Evolutionary conservation across 441 rosid genomes (phyloP).

Genomic region (Omphalea diandra): DNA sequence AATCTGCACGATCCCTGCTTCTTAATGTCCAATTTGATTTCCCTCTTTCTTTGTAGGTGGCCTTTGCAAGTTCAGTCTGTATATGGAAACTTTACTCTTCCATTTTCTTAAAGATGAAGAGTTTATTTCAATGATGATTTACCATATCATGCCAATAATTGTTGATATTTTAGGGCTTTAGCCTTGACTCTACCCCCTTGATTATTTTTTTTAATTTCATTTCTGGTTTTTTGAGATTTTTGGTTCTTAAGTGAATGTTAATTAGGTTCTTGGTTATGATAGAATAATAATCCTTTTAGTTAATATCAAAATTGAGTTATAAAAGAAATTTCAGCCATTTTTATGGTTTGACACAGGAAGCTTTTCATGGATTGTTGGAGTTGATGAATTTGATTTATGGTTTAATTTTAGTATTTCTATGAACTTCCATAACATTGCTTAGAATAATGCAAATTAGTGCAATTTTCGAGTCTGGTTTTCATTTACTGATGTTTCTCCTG

Average conservation of each 20-base stretch:
- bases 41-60: background rate
- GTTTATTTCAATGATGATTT: background rate
- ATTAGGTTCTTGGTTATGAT: conserved; percentile 11
- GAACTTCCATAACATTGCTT: conserved; percentile 2
- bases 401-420: background rate
- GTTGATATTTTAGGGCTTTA: background rate
- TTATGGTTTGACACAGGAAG: background rate
- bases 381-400: background rate
- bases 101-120: conserved; percentile 1
- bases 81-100: background rate
- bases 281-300: background rate
- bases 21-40: conserved; percentile 11
- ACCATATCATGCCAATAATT: background rate
- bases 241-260: background rate
- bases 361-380: background rate
- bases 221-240: background rate
- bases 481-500: background rate
- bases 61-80: background rate
- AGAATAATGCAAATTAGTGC: background rate
- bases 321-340: background rate
- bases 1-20: conserved; percentile 1
- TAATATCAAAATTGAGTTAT: background rate
- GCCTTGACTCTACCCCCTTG: background rate
- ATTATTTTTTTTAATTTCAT: background rate
- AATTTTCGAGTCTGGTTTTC: background rate